Evolutionary conservation across 1,284 basidiomycete genomes (phyloP), one percentile per base, ranked within the genome.

Genomic region (Trametes pubescens): DNA sequence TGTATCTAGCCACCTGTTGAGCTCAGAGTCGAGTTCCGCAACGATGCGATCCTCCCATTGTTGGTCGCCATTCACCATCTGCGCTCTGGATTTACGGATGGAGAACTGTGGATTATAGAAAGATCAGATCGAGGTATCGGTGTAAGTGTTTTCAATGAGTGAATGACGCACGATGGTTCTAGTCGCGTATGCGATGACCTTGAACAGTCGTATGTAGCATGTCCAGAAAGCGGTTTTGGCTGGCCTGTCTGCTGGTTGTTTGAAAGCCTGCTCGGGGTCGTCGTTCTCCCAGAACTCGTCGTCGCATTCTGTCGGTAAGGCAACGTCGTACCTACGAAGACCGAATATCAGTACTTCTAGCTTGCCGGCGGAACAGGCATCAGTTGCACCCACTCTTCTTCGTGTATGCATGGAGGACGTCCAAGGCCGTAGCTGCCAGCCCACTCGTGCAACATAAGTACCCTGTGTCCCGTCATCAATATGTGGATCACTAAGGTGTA

Each of bases 361-460:
- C n/a, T n/a, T n/a, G n/a, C 4, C 6, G 26, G 0, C 6, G 35
- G 3, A 8, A 14, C 8, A 6, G 14, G 47, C 21, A 13, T 37
- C n/a, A 46, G 57, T 18, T 22, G 29, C 4, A 78, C 86, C 21
- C 68, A 92, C 91, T 95, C 94, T 74, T 94, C 92, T 65, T 95
- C 92, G 62, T 94, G 90, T 43, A 95, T 86, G 2, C 89, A 90
- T 71, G 91, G 88, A 0, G 93, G 92, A 24, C 94, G 80, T 11
- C 94, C 94, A 16, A 96, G 80, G 0, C 84, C 84, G 3, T 88
- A 83, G 67, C 91, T 91, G 52, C 86, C 91, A 81, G 0, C 91
- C 79, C 8, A 85, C 79, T 88, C 88, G 89, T 38, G 16, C 5
- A 44, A 11, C 4, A 22, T 24, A 7, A 55, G 34, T 3, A 44